Evolutionary conservation across 106 monocot genomes (phyloP), one percentile per base, ranked within the genome.

Genomic region (Gastrodia elata): DNA sequence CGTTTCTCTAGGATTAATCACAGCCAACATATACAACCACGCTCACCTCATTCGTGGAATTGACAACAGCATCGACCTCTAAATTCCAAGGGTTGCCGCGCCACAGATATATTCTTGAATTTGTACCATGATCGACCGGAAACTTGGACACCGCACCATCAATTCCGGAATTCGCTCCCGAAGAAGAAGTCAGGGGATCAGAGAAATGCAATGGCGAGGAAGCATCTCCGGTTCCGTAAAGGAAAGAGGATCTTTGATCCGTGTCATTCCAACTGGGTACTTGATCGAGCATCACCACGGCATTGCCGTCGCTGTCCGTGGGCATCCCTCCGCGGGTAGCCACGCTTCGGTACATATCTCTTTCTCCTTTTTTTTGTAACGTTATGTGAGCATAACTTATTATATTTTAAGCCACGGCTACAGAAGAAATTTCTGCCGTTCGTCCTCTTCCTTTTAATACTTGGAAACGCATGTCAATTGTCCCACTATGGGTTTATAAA

Each of bases 31-130:
- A 37, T 9, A 58, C 15, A 39, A 65, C 4, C 40, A 71, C 10
- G 26, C 74, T 69, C 64, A 93, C 98, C 91, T 98, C 98, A 68
- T 93, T 98, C 55, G 85, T 93, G 32, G 98, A 98, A 84, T 98
- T 98, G 41, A 98, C 93, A 4, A 98, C 98, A 13, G 98, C 98
- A 78, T 98, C 93, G n/a, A 93, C 93, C 80, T 98, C 98, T 5
- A 98, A 85, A 76, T 85, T 93, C 98, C 98, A 98, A 26, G 98
- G 98, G 43, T 93, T 71, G 9, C 98, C 98, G n/a, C 98, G 81
- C 98, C 98, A 98, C 10, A 98, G 80, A 35, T 91, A 98, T 61
- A 98, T 82, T 80, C 81, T 91, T 36, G 87, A 88, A 76, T 98
- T 98, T 67, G 91, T 87, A 68, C 93, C 98, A 26, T 88, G 86